phyloP scores from a whole-genome alignment of 1,284 basidiomycete species.

The Rhodotorula sp. region DNA sequence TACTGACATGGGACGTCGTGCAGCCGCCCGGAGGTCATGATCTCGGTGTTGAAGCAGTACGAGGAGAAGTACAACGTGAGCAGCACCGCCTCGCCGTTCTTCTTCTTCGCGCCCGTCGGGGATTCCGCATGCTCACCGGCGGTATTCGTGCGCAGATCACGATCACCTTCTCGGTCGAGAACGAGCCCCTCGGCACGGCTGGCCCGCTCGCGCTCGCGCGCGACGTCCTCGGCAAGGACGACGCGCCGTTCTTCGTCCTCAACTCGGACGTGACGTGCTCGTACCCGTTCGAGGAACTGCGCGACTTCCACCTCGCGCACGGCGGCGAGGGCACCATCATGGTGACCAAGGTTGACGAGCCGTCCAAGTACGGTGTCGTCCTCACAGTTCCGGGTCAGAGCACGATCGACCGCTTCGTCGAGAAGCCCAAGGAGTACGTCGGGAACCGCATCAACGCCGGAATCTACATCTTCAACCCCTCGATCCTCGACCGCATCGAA shows the following conservation, averaged over 20 bases:
- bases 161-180: slow-evolving; percentile 57
- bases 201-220: slow-evolving; percentile 56
- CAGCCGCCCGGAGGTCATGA: slow-evolving; percentile 52
- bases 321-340: slow-evolving; percentile 57
- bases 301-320: slow-evolving; percentile 57
- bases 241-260: slow-evolving; percentile 58
- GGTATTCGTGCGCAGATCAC: slow-evolving; percentile 47
- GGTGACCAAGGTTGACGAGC: slow-evolving; percentile 58
- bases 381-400: slow-evolving; percentile 53
- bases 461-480: slow-evolving; percentile 59
- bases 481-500: slow-evolving; percentile 55
- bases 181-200: slow-evolving; percentile 57
- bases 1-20: not conserved
- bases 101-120: not conserved
- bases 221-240: slow-evolving; percentile 56
- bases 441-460: slow-evolving; percentile 59
- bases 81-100: not conserved
- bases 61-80: slow-evolving; percentile 54
- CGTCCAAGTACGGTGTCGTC: slow-evolving; percentile 57
- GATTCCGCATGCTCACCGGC: not conserved
- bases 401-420: slow-evolving; percentile 57
- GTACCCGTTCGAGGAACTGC: slow-evolving; percentile 56
- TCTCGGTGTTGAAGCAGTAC: slow-evolving; percentile 55
- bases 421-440: slow-evolving; percentile 58
- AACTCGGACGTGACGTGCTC: slow-evolving; percentile 58